phyloP scores from a whole-genome alignment of 2,329 filamentous ascomycete species.

The Stemphylium vesicarium region DNA sequence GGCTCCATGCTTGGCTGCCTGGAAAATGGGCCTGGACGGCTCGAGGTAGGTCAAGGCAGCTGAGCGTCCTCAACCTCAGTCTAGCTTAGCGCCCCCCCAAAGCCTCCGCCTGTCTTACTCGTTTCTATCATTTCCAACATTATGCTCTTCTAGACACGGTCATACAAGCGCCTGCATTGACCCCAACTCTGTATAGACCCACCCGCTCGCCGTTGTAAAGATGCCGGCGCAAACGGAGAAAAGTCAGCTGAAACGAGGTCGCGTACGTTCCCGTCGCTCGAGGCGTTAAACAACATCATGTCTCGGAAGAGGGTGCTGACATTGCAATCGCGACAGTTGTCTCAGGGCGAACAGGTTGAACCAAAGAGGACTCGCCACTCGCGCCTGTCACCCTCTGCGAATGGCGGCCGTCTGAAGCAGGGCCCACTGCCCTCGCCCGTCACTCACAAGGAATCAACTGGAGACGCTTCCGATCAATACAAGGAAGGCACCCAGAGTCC shows the following conservation, averaged over 20 bases:
- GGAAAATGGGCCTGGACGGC: background rate
- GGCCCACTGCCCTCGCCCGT: constrained; percentile 79
- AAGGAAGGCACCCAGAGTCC: constrained; percentile 78
- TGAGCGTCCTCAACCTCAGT: constrained; percentile 10
- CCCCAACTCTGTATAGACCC: constrained; percentile 25
- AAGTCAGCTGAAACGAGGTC: constrained; percentile 82
- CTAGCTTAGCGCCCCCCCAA: constrained; percentile 23
- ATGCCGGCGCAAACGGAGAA: constrained; percentile 71
- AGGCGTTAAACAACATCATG: background rate
- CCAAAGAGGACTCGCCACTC: constrained; percentile 86
- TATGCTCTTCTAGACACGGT: constrained; percentile 28
- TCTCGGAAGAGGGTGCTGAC: constrained; percentile 18
- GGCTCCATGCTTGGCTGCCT: constrained; percentile 24
- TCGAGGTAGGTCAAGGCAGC: constrained; percentile 22
- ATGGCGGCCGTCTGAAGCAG: constrained; percentile 58
- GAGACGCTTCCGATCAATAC: constrained; percentile 58
- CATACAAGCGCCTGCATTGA: constrained; percentile 30
- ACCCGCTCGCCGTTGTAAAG: constrained; percentile 11
- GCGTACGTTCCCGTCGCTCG: constrained; percentile 61
- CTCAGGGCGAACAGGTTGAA: constrained; percentile 68
- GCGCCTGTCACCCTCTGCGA: constrained; percentile 56
- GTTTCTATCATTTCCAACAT: constrained; percentile 21
- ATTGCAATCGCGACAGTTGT: constrained; percentile 60
- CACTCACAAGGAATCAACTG: constrained; percentile 70
- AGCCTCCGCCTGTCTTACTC: constrained; percentile 17